These are phyloP conservation scores for Aureobasidium sp. DNA, from an alignment of 2,329 filamentous ascomycete genomes.

Conservation along the genomic window DNA sequence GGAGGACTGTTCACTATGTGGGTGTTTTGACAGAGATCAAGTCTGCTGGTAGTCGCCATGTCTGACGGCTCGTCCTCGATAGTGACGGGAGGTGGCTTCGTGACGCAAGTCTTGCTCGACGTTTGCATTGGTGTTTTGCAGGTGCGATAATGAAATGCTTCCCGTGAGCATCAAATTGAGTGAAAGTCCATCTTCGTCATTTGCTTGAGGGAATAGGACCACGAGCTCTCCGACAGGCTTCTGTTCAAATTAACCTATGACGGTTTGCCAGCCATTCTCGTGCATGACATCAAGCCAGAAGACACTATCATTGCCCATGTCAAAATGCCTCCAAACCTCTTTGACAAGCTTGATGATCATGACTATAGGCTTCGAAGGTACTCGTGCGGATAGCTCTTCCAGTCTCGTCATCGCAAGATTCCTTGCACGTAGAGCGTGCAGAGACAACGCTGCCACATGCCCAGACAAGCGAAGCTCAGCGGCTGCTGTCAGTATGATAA, in stretches of 20 bases:
- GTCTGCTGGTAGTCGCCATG: too few relatives aligned
- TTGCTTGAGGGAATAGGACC: background rate
- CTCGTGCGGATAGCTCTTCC: slow-evolving; percentile 33
- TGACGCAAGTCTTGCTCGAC: too few relatives aligned
- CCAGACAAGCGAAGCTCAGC: slow-evolving; percentile 41
- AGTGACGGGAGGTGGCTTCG: too few relatives aligned
- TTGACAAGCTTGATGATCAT: slow-evolving; percentile 43
- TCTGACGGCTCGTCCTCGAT: too few relatives aligned
- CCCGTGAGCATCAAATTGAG: background rate
- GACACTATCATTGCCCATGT: slow-evolving; percentile 40
- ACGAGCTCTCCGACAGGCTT: background rate
- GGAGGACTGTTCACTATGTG: too few relatives aligned
- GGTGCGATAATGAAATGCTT: background rate
- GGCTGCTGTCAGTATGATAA: slow-evolving; percentile 45
- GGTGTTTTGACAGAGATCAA: too few relatives aligned
- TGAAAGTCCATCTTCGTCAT: background rate
- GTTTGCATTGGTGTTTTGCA: too few relatives aligned
- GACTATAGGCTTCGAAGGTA: slow-evolving; percentile 46
- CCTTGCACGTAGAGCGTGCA: slow-evolving; percentile 35
- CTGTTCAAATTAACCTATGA: slow-evolving; percentile 37
- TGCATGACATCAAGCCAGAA: slow-evolving; percentile 54
- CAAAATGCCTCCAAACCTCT: slow-evolving; percentile 46
- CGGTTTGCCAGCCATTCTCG: slow-evolving; percentile 49
- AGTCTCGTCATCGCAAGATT: slow-evolving; percentile 42
- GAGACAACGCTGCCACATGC: slow-evolving; percentile 7